Base-by-base conservation (phyloP, 2,329 filamentous ascomycete genomes). In the Aspergillus cejpii region DNA sequence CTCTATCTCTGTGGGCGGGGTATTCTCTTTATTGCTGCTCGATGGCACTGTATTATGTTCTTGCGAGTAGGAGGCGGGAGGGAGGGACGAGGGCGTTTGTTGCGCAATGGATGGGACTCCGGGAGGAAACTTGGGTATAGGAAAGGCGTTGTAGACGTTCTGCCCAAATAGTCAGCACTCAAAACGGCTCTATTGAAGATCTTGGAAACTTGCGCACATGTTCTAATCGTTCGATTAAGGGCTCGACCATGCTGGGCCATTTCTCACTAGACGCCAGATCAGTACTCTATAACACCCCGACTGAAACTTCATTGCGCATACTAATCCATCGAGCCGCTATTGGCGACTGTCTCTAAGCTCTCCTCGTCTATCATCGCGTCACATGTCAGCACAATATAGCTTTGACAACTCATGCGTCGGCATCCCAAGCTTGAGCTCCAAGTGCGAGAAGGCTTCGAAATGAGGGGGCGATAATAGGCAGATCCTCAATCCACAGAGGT, bases 101-200 rank as follows among this genome's bases (percentile, higher is more conserved):
- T 48, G 44, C 24, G 69, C 50, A 62, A 67, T 54, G 62, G 59
- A 40, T 21, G 14, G 21, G 47, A 70, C 61, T 55, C 69, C 59
- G 48, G 68, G 65, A 34, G 70, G 75, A 41, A 80, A 67, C 42
- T 71, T 74, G 8, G 85, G 85, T 55, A 84, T 83, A 33, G 85
- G 81, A 57, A 94, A 95, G 41, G 84, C 82, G 61, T 81, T 75
- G 64, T 79, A 78, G 31, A 85, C 79, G 54, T 89, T 91, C 87
- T 94, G 21, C 41, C 51, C 37, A 53, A 43, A 48, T 29, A n/a
- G 20, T 43, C 15, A 43, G 41, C 21, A 21, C n/a, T 7, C 6
- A 23, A 17, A 7, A 7, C 7, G 11, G 12, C 12, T 10, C 3
- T 0, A 15, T 46, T 36, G 33, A 41, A 21, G 14, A 5, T 12